Base-by-base conservation (phyloP, 345 rosid genomes). In the Salix dunnii region DNA sequence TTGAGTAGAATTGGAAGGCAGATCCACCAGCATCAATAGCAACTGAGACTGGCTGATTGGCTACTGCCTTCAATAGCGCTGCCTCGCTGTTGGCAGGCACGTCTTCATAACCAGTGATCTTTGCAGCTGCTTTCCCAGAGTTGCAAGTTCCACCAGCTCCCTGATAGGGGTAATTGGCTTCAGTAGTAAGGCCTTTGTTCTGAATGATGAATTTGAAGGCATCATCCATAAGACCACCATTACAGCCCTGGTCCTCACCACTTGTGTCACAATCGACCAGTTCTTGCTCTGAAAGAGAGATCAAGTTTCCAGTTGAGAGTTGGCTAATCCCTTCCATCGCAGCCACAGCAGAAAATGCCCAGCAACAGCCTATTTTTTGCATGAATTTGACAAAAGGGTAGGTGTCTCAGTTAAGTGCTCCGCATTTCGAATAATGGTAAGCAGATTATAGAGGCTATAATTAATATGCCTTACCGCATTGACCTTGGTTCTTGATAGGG, bases 291-390 rank as follows among this genome's bases (percentile, higher is more conserved):
- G 90, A 88, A 20, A 86, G 81, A 33, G 89, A 78, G 14, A 80
- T 55, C 58, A 88, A 81, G n/a, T 84, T 76, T 20, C 84, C 86
- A 4, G 85, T 77, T 18, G 79, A 76, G 67, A 88, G 82, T 65
- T 79, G 79, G 74, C 83, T 81, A 35, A 82, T 49, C 17, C 90
- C 90, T 83, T 89, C 91, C 72, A 85, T 79, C 40, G 91, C 93
- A 2, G 90, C 90, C 4, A 86, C 84, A 0, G 88, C 87, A 1
- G 94, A 84, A 73, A 91, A 87, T 31, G 92, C 89, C 89, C 90
- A 89, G n/a, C 92, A 87, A 40, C 80, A 82, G 43, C 86, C 96
- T 85, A 65, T 2, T 27, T 40, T 46, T 46, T 46, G 17, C 51
- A 46, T 46, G 18, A 18, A 46, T 13, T 46, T 46, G 51, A 46